These are phyloP conservation scores for Sindora glabra DNA, from an alignment of 306 rosid genomes.

Conservation along the genomic window DNA sequence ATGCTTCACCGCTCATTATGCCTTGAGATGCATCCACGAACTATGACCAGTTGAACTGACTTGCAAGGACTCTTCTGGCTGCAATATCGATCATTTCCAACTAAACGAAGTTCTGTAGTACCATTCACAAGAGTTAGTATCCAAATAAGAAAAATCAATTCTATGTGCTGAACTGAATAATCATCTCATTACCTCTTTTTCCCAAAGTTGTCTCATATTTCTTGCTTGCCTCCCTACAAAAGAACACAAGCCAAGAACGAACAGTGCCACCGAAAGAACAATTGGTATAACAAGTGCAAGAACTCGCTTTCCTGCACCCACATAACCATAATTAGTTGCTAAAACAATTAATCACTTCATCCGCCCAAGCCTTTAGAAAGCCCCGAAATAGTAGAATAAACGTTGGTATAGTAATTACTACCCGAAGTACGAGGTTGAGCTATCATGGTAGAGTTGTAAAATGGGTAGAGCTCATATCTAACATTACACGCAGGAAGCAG, in stretches of 20 bases:
- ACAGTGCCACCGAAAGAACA: not conserved
- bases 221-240: not conserved
- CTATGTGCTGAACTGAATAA: too few relatives aligned
- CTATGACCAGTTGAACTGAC: not conserved
- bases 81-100: not conserved
- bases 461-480: not conserved
- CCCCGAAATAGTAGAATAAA: too few relatives aligned
- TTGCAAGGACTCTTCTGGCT: constrained; percentile 6
- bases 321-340: not conserved
- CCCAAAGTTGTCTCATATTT: not conserved
- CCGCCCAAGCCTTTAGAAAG: too few relatives aligned
- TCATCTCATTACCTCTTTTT: not conserved
- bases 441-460: too few relatives aligned
- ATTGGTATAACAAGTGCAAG: constrained; percentile 1
- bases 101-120: not conserved
- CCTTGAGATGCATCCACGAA: not conserved
- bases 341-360: too few relatives aligned
- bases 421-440: not conserved
- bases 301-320: not conserved
- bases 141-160: too few relatives aligned
- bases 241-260: not conserved
- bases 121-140: too few relatives aligned
- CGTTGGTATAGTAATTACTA: not conserved
- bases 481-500: not conserved
- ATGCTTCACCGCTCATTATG: too few relatives aligned